Evolutionary conservation across 176 grass and related monocot species (phyloP), one percentile per base, ranked within the genome.

Genomic region (Elymus sibiricus): DNA sequence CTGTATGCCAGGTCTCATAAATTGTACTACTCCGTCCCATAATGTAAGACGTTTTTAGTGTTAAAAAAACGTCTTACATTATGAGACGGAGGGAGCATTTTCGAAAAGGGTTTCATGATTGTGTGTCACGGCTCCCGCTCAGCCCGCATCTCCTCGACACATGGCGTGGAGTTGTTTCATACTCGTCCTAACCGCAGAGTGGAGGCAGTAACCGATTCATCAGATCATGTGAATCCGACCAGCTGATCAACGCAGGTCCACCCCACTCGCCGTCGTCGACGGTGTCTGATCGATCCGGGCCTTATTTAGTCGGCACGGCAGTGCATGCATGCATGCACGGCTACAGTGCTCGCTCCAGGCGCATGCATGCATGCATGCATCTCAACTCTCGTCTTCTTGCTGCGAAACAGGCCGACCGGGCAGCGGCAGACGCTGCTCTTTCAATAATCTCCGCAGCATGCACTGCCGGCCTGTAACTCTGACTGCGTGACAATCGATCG

Each of bases 171-270:
- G 39, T 35, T 58, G 19, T 58, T 58, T 22, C 55, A 9, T 22
- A 2, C 49, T 53, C 49, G 44, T 47, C 13, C 2, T 5, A 22
- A 4, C 64, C 17, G 28, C 28, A 5, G 27, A 65, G 63, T 5
- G 31, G 64, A 27, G 61, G 59, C 12, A 17, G 21, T 12, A 5
- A 27, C 24, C 21, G 38, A 8, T 67, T 49, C 44, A 58, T 13
- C 4, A 72, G 22, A 56, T 4, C 43, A 79, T 86, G 51, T 82
- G 88, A 80, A 72, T 90, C 84, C 84, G 79, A 86, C 88, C 73
- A 11, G 84, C 35, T 40, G 68, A 83, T 35, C 74, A 58, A 79
- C 8, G 59, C 25, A 55, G 16, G 56, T 4, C 73, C 28, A 51
- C 66, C 79, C 79, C 40, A 82, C 70, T 84, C 39, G 81, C 51